Conservation (phyloP, 768 basidiomycete species). For the Termitomyces sp. region DNA sequence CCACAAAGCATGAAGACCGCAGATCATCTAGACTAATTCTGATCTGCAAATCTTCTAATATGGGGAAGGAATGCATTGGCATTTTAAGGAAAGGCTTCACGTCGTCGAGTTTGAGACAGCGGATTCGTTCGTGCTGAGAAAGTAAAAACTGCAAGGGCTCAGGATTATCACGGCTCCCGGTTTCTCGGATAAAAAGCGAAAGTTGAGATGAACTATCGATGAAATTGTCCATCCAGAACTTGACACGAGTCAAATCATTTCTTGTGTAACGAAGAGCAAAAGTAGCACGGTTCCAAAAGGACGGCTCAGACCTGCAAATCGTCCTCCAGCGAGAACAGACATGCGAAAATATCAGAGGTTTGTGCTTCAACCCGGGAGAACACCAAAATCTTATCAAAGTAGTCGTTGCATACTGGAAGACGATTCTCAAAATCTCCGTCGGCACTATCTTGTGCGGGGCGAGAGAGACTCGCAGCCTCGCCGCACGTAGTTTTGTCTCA, state of each 20-base stretch:
- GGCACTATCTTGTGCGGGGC: background rate
- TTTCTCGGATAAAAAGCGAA: background rate
- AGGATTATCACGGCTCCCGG: rapidly evolving
- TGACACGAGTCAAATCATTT: background rate
- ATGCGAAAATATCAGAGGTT: background rate
- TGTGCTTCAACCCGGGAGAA: background rate
- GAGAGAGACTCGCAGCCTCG: background rate
- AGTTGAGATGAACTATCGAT: too few species aligned
- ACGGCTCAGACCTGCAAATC: background rate
- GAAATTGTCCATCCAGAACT: background rate
- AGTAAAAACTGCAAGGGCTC: background rate
- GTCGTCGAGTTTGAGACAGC: background rate
- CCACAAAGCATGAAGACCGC: too few species aligned
- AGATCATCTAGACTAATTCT: background rate
- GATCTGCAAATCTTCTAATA: background rate
- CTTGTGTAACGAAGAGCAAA: background rate
- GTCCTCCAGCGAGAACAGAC: background rate
- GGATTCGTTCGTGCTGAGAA: background rate
- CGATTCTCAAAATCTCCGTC: background rate
- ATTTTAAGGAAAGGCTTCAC: background rate
- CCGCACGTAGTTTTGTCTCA: background rate
- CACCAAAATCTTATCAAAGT: background rate
- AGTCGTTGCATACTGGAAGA: background rate
- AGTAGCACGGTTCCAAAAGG: background rate
- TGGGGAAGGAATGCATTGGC: background rate